Conservation (phyloP, 805 yeast species). For the Wickerhamiella australiensis region DNA sequence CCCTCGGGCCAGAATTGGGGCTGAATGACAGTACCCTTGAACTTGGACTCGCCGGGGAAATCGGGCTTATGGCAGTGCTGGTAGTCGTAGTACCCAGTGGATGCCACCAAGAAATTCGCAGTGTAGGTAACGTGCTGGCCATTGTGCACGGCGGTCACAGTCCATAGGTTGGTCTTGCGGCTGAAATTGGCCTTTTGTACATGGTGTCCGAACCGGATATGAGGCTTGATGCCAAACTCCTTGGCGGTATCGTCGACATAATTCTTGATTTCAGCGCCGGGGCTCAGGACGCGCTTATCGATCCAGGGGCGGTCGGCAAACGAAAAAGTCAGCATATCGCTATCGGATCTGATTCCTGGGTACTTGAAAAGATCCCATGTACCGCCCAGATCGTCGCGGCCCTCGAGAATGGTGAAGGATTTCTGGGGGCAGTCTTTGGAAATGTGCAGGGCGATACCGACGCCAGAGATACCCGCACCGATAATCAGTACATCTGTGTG, state of each 20-base stretch:
- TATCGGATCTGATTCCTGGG: conserved; percentile 10
- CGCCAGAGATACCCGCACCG: conserved; percentile 12
- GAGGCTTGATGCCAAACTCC: background rate
- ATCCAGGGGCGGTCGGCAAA: conserved; percentile 12
- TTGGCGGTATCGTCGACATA: conserved; percentile 6
- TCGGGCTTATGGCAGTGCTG: conserved; percentile 4
- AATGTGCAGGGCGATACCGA: conserved; percentile 9
- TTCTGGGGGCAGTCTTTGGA: conserved; percentile 1
- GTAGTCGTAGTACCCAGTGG: conserved; percentile 10
- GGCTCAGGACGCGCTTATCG: conserved; percentile 8
- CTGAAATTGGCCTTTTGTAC: conserved; percentile 1
- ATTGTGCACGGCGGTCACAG: background rate
- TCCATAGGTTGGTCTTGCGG: background rate
- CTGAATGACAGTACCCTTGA: conserved; percentile 10
- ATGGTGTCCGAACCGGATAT: background rate
- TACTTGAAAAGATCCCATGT: conserved; percentile 11
- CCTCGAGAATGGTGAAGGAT: conserved; percentile 5
- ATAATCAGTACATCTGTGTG: background rate
- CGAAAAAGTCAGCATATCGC: conserved; percentile 10
- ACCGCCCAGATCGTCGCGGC: conserved; percentile 10
- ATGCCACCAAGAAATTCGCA: conserved; percentile 5
- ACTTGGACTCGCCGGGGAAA: conserved; percentile 11
- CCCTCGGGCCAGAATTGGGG: conserved; percentile 11
- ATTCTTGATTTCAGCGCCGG: conserved; percentile 5
- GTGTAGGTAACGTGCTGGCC: conserved; percentile 3